Evolutionary conservation across 345 rosid species (phyloP), one percentile per base, ranked within the genome.

Genomic region (Eucalyptus leucophloia): DNA sequence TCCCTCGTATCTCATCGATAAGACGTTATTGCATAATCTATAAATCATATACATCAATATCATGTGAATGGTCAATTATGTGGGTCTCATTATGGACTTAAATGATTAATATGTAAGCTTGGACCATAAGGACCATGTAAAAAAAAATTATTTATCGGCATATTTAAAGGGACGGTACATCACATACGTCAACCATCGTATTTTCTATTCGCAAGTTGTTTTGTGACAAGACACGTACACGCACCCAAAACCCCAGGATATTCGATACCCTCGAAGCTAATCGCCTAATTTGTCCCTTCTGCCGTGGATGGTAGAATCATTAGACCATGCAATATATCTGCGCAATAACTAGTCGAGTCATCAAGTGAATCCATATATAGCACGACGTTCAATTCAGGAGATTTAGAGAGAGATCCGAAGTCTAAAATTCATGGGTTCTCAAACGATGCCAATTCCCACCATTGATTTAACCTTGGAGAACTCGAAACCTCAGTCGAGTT

Each of bases 391-490:
- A 40, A 77, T 77, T 77, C 28, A 37, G 45, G 62, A 72, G 88
- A 86, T 89, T 45, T 67, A 87, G 62, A 90, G 86, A 60, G 89
- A 88, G 62, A 89, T 37, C 47, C 16, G 47, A 37, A 37, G 28
- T 21, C 26, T 40, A 21, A 44, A 11, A 77, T 24, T 19, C 45
- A 94, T 94, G 95, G 90, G 69, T 89, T 93, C 91, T 7, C 88
- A 87, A 87, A 37, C 90, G 28, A 42, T 14, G 28, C 28, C 42
- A 9, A 88, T 93, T 89, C 93, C 95, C 8, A 49, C 89, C 30
- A 87, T 95, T 34, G 93, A 94, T 40, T 40, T 93, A 15, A 88
- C 89, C 11, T 62, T 72, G 12, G 91, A 91, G 50, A 53, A 67
- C 37, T 88, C 90, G 89, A 88, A 90, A 58, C 83, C 91, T 49